Percentiles rank a stretch among this genome's conserved stretches.
Conservation (phyloP, 805 yeast species). For the Allodekkera sacchari region DNA sequence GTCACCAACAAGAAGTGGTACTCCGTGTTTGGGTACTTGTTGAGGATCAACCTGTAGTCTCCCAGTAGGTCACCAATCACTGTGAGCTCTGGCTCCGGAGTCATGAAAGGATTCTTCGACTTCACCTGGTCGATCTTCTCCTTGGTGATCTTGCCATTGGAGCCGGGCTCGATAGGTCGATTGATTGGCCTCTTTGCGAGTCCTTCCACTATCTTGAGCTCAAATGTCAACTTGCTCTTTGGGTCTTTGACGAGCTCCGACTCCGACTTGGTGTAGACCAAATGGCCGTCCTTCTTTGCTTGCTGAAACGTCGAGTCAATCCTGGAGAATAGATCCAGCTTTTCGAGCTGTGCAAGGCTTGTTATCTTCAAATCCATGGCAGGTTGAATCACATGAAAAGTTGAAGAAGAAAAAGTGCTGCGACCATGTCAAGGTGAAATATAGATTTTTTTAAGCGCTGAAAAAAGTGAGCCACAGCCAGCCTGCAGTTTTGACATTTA, state of each 20-base stretch:
- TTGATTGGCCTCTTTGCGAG: constrained; percentile 27
- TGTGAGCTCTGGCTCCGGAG: constrained; percentile 71
- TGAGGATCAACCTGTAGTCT: constrained; percentile 58
- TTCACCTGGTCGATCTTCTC: constrained; percentile 24
- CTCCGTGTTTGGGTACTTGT: constrained; percentile 80
- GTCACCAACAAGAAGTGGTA: constrained; percentile 78
- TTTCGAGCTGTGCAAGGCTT: constrained; percentile 15
- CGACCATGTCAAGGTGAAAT: no score
- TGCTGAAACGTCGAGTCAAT: constrained; percentile 13
- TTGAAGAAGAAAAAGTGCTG: no score
- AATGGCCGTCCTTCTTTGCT: constrained; percentile 17
- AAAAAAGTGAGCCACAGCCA: no score
- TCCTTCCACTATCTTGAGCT: constrained; percentile 26
- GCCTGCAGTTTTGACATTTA: no score
- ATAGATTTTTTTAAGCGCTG: no score
- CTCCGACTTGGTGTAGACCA: constrained; percentile 14
- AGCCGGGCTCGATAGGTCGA: constrained; percentile 26
- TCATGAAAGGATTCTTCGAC: constrained; percentile 62
- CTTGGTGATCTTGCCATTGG: constrained; percentile 27
- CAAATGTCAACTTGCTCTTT: constrained; percentile 18
- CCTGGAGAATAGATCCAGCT: constrained; percentile 10
- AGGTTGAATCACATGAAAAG: no score
- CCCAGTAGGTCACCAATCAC: constrained; percentile 45
- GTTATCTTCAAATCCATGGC: constrained; percentile 6
- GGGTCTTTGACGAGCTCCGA: constrained; percentile 17